phyloP scores from a whole-genome alignment of 1,284 basidiomycete species.

The Cystobasidium sp. region DNA sequence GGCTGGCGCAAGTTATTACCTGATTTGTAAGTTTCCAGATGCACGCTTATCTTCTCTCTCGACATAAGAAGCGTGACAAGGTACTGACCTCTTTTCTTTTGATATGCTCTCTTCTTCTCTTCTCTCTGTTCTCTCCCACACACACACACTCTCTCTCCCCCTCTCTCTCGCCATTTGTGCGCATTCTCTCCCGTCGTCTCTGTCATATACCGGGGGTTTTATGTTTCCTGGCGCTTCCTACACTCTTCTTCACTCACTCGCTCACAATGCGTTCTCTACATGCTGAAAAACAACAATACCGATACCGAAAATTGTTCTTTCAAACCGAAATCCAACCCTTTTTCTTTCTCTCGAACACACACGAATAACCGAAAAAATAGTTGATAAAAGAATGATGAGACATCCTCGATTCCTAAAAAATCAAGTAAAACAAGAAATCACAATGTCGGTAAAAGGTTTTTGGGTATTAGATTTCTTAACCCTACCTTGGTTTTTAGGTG shows the following conservation, averaged over 20 bases:
- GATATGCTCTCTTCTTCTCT: not conserved
- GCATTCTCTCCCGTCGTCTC: not conserved
- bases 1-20: conserved; percentile 79
- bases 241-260: too few relatives aligned
- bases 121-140: not conserved
- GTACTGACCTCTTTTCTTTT: not conserved
- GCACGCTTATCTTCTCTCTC: not conserved
- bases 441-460: conserved; percentile 74
- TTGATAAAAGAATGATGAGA: conserved; percentile 94
- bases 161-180: not conserved
- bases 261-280: too few relatives aligned
- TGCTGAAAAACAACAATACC: too few relatives aligned
- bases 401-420: conserved; percentile 92
- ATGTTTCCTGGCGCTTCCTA: too few relatives aligned
- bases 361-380: conserved; percentile 77
- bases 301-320: not conserved
- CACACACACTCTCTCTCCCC: not conserved
- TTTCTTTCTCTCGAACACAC: conserved; percentile 75
- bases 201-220: not conserved
- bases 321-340: conserved; percentile 45
- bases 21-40: conserved; percentile 63
- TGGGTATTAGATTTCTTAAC: conserved; percentile 77
- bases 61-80: not conserved
- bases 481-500: conserved; percentile 89
- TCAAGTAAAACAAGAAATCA: conserved; percentile 84